Evolutionary conservation across 805 yeast species (phyloP).

Genomic region (Saccharomycopsis sp.): DNA sequence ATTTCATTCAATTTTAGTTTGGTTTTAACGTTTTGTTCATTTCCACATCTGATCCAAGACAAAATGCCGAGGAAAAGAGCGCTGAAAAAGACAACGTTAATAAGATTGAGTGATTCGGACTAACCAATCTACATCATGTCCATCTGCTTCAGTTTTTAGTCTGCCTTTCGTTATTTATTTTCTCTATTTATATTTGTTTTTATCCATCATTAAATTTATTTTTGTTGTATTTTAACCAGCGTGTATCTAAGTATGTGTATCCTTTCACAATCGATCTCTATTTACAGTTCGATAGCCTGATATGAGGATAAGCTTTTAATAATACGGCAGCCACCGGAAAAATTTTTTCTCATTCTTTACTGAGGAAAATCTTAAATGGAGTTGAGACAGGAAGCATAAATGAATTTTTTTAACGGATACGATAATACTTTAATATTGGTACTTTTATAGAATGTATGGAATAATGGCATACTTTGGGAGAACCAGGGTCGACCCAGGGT

Average conservation of each 20-base stretch:
- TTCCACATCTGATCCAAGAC: neutral
- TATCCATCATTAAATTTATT: neutral
- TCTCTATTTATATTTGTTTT: neutral
- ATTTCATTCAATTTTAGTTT: neutral
- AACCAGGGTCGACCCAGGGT: neutral
- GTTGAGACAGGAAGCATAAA: neutral
- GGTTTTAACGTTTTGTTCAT: neutral
- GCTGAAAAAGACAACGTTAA: neutral
- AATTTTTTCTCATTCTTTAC: neutral
- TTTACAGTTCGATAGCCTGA: too few relatives aligned
- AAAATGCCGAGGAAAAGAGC: neutral
- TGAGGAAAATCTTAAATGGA: neutral
- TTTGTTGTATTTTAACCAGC: neutral
- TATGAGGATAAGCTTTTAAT: neutral
- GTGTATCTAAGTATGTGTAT: too few relatives aligned
- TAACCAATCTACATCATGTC: neutral
- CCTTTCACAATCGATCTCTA: too few relatives aligned
- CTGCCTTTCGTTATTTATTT: neutral
- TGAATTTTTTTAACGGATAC: neutral
- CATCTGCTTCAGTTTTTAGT: neutral
- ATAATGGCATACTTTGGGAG: slow-evolving; percentile 16
- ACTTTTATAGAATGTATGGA: slow-evolving; percentile 15
- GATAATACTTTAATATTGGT: too few relatives aligned
- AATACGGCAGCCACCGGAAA: neutral
- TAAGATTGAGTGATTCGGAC: neutral